Base-by-base conservation (phyloP, 805 yeast species). In the Sugiyamaella mastotermitis region DNA sequence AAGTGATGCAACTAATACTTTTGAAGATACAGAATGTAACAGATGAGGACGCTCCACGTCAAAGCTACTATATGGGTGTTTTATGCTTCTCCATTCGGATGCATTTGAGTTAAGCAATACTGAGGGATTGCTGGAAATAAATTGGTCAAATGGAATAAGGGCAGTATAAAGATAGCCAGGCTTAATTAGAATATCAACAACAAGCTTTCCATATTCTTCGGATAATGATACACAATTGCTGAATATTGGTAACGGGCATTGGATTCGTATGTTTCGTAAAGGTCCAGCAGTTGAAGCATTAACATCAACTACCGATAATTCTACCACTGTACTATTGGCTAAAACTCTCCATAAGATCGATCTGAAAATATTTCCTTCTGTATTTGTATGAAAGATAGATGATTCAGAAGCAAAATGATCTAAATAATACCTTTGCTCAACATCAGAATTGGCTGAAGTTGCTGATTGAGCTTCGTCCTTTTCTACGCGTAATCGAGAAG, bases 31-130 rank as follows among this genome's bases (percentile, higher is more conserved):
- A 1, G 80, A 56, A 35, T 67, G 62, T 43, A 82, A 49, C 15
- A 68, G 58, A 30, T 74, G 72, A 1, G 90, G 86, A 17, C 60
- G 58, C 49, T 82, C 66, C 4, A 73, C 53, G 22, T 72, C 74
- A 47, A 80, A 76, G n/a, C n/a, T n/a, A 5, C 76, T 70, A 56
- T 80, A 83, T 1, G 92, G 88, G 25, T 73, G 72, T 5, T 83
- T 72, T 38, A 79, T 74, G 42, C 68, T 68, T 38, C 84, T 76
- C 92, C 94, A 85, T 5, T 34, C 8, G 3, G 31, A 10, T 5
- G 42, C 36, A 31, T 70, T 61, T 30, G 34, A 23, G 38, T 46
- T 26, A 45, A 44, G 11, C 26, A 41, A 5, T 23, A 3, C 19
- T n/a, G 38, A 21, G 19, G 30, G 37, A 31, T 27, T 29, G 30